Evolutionary conservation across 345 rosid species (phyloP), one percentile per base, ranked within the genome.

Genomic region (Kandelia obovata): DNA sequence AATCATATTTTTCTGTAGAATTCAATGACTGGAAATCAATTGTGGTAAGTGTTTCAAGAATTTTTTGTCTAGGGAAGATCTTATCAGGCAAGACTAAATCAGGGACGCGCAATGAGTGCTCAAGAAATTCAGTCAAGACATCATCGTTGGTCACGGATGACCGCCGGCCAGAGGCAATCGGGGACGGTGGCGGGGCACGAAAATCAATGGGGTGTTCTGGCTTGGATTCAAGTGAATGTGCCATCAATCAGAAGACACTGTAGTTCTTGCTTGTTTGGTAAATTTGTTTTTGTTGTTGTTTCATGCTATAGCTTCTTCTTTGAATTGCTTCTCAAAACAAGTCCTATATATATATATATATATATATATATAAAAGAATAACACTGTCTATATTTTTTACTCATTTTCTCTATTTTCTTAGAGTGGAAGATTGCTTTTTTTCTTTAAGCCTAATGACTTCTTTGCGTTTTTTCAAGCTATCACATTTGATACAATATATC

Each of bases 181-280:
- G 96, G 25, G 98, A 90, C 4, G 98, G 95, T 11, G 97, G 96
- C 58, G 97, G 98, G 31, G 97, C 95, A 11, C 95, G 85, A 70
- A 88, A 94, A 68, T 89, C 94, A 35, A 86, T 69, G 70, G 85
- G 86, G 65, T 78, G 78, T 68, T 80, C 87, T 2, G 83, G 79
- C 84, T 85, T 76, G 68, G 78, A 78, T 56, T 80, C 73, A 10
- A 83, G 85, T 31, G 87, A 84, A 25, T 70, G 59, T 28, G 81
- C 78, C 85, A 76, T 83, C 39, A 34, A 56, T 5, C 21, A 2
- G 25, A 60, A 49, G 59, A 32, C 26, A 17, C 53, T 17, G 3
- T 37, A 34, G 26, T 27, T 66, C 26, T 49, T 58, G 30, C 9
- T 19, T 30, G 46, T 58, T 31, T 30, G 55, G 16, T 25, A 56